Base-by-base conservation (phyloP, 176 grass and related monocot genomes). In the Secale cereale region DNA sequence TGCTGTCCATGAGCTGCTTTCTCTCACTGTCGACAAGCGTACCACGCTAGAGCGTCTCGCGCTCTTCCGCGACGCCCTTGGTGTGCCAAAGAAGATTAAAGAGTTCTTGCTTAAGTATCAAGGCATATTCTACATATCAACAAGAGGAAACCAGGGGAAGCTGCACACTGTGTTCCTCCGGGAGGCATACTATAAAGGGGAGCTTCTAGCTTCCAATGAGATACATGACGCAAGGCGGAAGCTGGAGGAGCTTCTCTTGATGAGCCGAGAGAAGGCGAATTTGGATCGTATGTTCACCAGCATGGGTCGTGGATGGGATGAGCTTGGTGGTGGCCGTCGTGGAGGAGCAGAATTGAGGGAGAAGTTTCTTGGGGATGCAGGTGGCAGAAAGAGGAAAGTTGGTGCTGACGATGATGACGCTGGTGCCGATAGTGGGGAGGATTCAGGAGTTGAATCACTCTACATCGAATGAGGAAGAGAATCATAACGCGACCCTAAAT, bases 41-140 rank as follows among this genome's bases (percentile, higher is more conserved):
- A 90, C 91, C 35, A 94, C 91, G 36, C 59, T 98, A 25, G 93
- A 98, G 88, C 90, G 91, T 46, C 94, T 98, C 15, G 96, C 93
- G 0, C 31, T 91, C 25, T 98, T 98, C 74, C 91, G 91, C 0
- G 93, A 95, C 1, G 93, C 89, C 0, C 87, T 95, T 1, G 91
- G 89, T 2, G 87, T 95, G 57, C 96, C 93, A 13, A 95, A 98
- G 64, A 98, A 98, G 90, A 83, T 95, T 37, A 95, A 95, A 65
- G 96, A 91, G 81, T 98, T 98, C 78, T 80, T 98, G 74, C 88
- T 94, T 5, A 90, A 93, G 56, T 91, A 98, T 33, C 91, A 98
- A 74, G 93, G 97, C 22, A 92, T 98, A 65, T 98, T 98, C 67
- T 95, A 98, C 73, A 86, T 98, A 64, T 98, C 93, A 2, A 95